Evolutionary conservation across 129 eudicot species (phyloP).

Genomic region (Chrysanthemum seticuspe): DNA sequence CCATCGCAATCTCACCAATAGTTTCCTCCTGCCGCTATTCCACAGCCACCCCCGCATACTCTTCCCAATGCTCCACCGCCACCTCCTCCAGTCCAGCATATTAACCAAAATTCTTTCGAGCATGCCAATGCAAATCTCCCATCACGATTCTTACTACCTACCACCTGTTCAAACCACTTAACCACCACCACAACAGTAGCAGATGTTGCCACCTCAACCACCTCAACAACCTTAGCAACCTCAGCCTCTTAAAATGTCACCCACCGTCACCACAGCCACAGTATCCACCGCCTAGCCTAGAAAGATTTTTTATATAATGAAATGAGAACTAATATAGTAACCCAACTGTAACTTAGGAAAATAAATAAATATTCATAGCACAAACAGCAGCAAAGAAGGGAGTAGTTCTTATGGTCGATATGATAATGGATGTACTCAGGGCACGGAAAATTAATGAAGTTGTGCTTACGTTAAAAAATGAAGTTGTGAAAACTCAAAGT

Average conservation of each 20-base stretch:
- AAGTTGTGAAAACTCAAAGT: too few relatives aligned
- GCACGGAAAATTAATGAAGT: too few relatives aligned
- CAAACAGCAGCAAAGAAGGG: too few relatives aligned
- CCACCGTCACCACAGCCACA: constrained; percentile 55
- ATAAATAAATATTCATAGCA: too few relatives aligned
- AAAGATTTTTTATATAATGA: too few relatives aligned
- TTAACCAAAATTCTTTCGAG: constrained; percentile 45
- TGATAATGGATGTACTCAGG: too few relatives aligned
- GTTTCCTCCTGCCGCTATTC: constrained; percentile 25
- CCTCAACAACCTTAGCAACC: constrained; percentile 16
- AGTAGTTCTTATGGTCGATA: too few relatives aligned
- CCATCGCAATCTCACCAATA: constrained; percentile 47
- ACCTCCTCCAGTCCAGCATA: constrained; percentile 26
- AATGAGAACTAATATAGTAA: too few relatives aligned
- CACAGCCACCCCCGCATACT: constrained; percentile 32
- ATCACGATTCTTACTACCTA: constrained; percentile 56
- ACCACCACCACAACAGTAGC: constrained; percentile 43
- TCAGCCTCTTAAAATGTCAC: constrained; percentile 31
- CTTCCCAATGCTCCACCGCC: constrained; percentile 58
- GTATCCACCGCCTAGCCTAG: constrained; percentile 36
- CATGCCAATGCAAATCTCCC: constrained; percentile 34
- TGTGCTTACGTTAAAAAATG: too few relatives aligned
- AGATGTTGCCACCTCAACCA: constrained; percentile 31
- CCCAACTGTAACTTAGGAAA: too few relatives aligned
- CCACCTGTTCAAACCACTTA: constrained; percentile 62